Evolutionary conservation across 2,329 filamentous ascomycete species (phyloP).

Genomic region (Ustulina deusta): DNA sequence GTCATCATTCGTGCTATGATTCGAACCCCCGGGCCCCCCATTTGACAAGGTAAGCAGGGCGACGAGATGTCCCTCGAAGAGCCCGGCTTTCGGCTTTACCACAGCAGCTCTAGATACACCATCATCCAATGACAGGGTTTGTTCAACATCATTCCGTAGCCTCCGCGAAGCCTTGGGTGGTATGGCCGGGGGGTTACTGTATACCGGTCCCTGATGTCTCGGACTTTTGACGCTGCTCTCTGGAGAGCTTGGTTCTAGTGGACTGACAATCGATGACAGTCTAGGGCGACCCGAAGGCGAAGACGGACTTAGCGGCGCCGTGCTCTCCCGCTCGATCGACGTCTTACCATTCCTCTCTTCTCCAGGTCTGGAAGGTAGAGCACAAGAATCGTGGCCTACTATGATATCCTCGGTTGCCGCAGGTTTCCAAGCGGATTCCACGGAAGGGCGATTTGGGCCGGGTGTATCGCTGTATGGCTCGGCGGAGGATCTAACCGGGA

Average conservation of each 20-base stretch:
- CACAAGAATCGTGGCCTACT: conserved; percentile 51
- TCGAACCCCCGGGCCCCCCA: conserved; percentile 45
- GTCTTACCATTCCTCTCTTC: conserved; percentile 60
- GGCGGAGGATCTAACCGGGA: conserved; percentile 6
- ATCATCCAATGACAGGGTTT: conserved; percentile 55
- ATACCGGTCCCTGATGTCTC: conserved; percentile 30
- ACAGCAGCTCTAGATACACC: conserved; percentile 58
- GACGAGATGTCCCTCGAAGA: conserved; percentile 63
- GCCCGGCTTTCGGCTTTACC: conserved; percentile 62
- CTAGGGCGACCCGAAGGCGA: conserved; percentile 26
- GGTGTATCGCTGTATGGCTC: conserved; percentile 12
- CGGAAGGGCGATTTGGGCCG: conserved; percentile 16
- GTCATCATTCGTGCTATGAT: conserved; percentile 39
- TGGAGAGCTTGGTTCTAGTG: conserved; percentile 42
- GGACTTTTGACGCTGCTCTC: conserved; percentile 30
- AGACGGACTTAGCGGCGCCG: conserved; percentile 50
- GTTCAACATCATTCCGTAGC: conserved; percentile 52
- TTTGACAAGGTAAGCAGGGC: conserved; percentile 59
- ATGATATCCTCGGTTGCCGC: conserved; percentile 11
- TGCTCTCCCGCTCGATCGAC: conserved; percentile 60
- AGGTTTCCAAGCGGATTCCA: conserved; percentile 47
- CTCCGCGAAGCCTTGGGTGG: conserved; percentile 45
- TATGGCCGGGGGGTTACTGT: conserved; percentile 41
- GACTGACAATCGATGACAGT: conserved; percentile 41
- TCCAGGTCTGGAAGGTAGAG: conserved; percentile 52